Conservation (phyloP, 2,329 filamentous ascomycete genomes). For the Teratosphaeria gauchensis region DNA sequence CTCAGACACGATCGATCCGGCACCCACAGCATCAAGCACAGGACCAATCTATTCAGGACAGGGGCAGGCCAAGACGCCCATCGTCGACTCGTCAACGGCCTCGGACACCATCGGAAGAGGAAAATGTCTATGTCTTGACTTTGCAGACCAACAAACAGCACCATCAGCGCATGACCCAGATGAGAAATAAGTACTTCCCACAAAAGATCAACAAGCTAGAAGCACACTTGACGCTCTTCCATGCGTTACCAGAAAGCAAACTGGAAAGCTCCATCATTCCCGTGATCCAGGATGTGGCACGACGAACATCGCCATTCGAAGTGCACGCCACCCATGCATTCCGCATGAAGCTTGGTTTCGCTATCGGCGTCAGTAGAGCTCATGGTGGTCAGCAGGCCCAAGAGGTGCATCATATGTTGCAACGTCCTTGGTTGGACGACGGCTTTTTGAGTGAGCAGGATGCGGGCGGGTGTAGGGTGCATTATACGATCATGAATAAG, state of each 20-base stretch:
- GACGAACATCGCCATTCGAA: constrained; percentile 26
- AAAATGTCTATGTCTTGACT: constrained; percentile 35
- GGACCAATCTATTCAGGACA: neutral
- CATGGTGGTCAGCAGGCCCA: constrained; percentile 22
- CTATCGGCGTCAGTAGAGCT: constrained; percentile 26
- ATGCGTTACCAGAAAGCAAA: constrained; percentile 34
- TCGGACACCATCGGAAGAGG: constrained; percentile 13
- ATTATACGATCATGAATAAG: constrained; percentile 41
- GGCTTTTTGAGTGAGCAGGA: constrained; percentile 36
- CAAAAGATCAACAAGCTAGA: constrained; percentile 33
- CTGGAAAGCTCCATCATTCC: constrained; percentile 27
- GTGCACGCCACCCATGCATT: constrained; percentile 31
- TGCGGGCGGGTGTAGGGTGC: constrained; percentile 27
- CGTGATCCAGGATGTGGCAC: constrained; percentile 22
- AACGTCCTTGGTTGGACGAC: constrained; percentile 27
- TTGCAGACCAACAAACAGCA: constrained; percentile 30
- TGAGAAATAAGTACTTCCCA: constrained; percentile 34
- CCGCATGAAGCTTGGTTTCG: constrained; percentile 32
- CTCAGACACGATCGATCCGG: neutral
- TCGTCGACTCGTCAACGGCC: constrained; percentile 3
- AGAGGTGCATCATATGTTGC: constrained; percentile 27
- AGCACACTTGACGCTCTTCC: constrained; percentile 38
- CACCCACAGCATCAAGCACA: neutral
- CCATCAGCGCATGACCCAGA: constrained; percentile 29
- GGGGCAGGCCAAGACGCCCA: neutral